Evolutionary conservation across 495 filamentous ascomycete species (phyloP).

Genomic region (Barbatosphaeria neglecta): DNA sequence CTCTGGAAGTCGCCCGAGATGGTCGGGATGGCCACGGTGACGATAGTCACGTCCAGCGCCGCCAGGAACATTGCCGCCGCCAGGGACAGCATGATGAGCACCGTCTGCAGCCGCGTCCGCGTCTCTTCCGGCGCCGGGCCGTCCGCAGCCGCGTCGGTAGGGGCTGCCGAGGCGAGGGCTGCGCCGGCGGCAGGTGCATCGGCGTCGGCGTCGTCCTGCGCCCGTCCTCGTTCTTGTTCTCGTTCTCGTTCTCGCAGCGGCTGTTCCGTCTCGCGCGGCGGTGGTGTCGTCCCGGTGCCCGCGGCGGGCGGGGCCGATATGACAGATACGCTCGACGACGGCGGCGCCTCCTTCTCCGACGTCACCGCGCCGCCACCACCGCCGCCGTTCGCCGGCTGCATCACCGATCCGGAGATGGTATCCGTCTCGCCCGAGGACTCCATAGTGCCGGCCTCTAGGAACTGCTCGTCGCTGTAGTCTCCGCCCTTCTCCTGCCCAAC

Average conservation of each 20-base stretch:
- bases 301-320: no score
- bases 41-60: conserved; percentile 33
- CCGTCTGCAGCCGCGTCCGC: conserved; percentile 23
- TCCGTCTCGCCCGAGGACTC: background rate
- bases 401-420: background rate
- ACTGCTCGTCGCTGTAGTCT: background rate
- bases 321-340: no score
- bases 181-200: background rate
- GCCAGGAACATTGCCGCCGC: conserved; percentile 42
- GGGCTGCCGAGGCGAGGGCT: background rate
- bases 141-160: background rate
- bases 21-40: conserved; percentile 34
- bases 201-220: no score
- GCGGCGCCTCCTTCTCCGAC: background rate
- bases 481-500: background rate
- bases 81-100: conserved; percentile 29
- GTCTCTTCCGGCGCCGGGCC: conserved; percentile 15
- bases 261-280: background rate
- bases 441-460: background rate
- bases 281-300: no score
- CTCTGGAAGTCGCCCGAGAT: conserved; percentile 53
- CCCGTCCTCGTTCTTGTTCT: background rate
- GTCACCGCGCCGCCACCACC: background rate
- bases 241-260: background rate
- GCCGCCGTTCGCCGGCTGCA: background rate